Percentiles rank a stretch among this genome's conserved stretches.
phyloP scores from a whole-genome alignment of 1,284 basidiomycete species.

The Coniferiporia weirii region DNA sequence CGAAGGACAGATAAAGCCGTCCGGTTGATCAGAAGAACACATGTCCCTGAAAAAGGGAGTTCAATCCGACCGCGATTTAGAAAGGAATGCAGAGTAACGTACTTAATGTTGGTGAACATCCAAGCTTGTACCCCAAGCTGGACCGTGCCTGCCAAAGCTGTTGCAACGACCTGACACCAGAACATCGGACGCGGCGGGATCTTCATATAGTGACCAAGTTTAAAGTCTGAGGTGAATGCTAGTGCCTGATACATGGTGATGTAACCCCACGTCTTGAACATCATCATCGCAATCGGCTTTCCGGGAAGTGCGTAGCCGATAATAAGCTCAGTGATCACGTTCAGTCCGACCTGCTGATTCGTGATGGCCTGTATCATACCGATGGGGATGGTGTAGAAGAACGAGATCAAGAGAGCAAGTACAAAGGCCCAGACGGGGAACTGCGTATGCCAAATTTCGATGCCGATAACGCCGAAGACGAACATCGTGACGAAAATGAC shows the following conservation, averaged over 20 bases:
- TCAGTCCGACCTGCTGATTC: slow-evolving; percentile 57
- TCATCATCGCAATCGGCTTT: slow-evolving; percentile 44
- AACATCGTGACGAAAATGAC: slow-evolving; percentile 45
- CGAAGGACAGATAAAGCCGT: slow-evolving; percentile 33
- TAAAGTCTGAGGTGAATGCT: slow-evolving; percentile 62
- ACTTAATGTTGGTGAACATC: slow-evolving; percentile 54
- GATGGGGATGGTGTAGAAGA: slow-evolving; percentile 57
- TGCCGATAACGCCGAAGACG: slow-evolving; percentile 45
- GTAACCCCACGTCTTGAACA: slow-evolving; percentile 43
- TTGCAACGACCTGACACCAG: slow-evolving; percentile 53
- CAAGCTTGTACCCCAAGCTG: slow-evolving; percentile 64
- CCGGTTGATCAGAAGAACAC: slow-evolving; percentile 31
- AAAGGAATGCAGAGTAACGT: slow-evolving; percentile 11
- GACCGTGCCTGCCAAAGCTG: slow-evolving; percentile 55
- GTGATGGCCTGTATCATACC: slow-evolving; percentile 66
- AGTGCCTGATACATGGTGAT: slow-evolving; percentile 39
- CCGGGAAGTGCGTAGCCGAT: slow-evolving; percentile 44
- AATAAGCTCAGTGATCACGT: slow-evolving; percentile 50
- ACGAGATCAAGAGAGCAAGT: slow-evolving; percentile 44
- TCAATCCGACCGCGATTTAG: neutral
- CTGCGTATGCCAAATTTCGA: slow-evolving; percentile 47
- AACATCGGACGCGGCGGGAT: slow-evolving; percentile 55
- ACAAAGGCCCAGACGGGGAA: slow-evolving; percentile 40
- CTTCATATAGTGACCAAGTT: slow-evolving; percentile 73
- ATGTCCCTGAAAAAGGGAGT: neutral